Base-by-base conservation (phyloP, 805 yeast genomes). In the Wickerhamiella domercqiae region DNA sequence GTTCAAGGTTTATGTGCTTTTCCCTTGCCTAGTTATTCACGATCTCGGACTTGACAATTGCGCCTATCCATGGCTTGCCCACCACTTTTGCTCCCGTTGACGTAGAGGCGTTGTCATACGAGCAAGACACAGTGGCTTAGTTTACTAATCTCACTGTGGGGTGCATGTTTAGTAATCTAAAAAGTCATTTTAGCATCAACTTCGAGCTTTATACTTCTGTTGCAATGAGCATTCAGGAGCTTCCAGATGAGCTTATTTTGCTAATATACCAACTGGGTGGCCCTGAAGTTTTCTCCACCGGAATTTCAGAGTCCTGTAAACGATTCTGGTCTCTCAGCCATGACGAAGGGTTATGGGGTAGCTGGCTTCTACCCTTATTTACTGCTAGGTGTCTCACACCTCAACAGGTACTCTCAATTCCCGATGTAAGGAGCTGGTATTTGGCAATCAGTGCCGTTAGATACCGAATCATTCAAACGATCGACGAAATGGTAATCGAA, bases 291-390 rank as follows among this genome's bases (percentile, higher is more conserved):
- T 34, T 49, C 6, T 20, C 39, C 2, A 45, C 43, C 14, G 50
- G 50, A 3, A 35, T 43, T 20, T 31, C 49, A 7, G 35, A 28
- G 21, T 11, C 47, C 3, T 48, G 52, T 34, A 30, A 36, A 11
- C 41, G 46, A 3, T 35, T 52, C 11, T 38, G 46, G 1, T 40
- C 15, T 16, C 38, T 52, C 32, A 44, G 50, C 32, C 22, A 36
- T 28, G 50, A 48, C 17, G 39, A 38, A 13, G 32, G 16, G 29
- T 41, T 50, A 5, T 52, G 56, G 56, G 34, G 26, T 5, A 30
- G 15, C 3, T 20, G 34, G 4, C 30, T 40, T 20, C 18, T 37
- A 16, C 39, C 41, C n/a, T 20, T 28, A 11, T 39, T 43, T 21
- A 19, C 17, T 3, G 21, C 28, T 28, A 42, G 43, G 24, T 34